A percentile compares a stretch with the other conserved stretches of the same genome.
phyloP scores from a whole-genome alignment of 345 rosid genomes.

The Euphorbia pulcherrima region DNA sequence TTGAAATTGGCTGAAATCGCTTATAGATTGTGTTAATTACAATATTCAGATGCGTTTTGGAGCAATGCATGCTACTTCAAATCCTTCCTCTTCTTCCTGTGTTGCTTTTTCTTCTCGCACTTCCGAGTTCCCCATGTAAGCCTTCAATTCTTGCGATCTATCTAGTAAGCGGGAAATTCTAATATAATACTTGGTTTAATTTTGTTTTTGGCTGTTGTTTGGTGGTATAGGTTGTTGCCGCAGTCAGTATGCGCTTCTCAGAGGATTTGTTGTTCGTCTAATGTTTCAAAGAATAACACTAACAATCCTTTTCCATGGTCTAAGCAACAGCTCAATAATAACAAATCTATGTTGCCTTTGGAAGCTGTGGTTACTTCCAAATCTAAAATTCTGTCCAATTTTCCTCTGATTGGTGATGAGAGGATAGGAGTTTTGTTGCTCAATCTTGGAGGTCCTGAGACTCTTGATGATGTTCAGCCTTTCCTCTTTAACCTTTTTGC shows the following conservation, averaged over 20 bases:
- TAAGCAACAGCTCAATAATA: slow-evolving; percentile 27
- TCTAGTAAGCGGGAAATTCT: neutral
- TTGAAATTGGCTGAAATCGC: neutral
- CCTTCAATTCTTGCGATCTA: neutral
- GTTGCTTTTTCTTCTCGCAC: slow-evolving; percentile 14
- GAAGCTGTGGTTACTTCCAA: slow-evolving; percentile 61
- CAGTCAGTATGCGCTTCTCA: slow-evolving; percentile 36
- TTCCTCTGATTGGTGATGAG: slow-evolving; percentile 46
- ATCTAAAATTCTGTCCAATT: slow-evolving; percentile 33
- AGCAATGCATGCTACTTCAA: slow-evolving; percentile 24
- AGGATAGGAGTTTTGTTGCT: slow-evolving; percentile 78
- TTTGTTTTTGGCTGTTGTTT: slow-evolving; percentile 7
- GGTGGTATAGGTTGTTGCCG: slow-evolving; percentile 37
- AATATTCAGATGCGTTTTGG: slow-evolving; percentile 14
- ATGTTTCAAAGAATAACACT: slow-evolving; percentile 23
- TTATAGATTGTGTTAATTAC: neutral
- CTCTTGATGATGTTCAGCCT: slow-evolving; percentile 95
- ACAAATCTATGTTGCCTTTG: slow-evolving; percentile 33
- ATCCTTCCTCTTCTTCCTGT: slow-evolving; percentile 20
- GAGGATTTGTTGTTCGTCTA: slow-evolving; percentile 33
- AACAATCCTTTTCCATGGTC: slow-evolving; percentile 36
- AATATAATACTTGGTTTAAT: neutral
- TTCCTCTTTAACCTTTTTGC: slow-evolving; percentile 97
- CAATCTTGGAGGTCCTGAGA: slow-evolving; percentile 98
- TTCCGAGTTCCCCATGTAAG: slow-evolving; percentile 16